Evolutionary conservation across 108 stramenopile genomes (phyloP), one percentile per base, ranked within the genome.

Genomic region (Nitzschia sp.): DNA sequence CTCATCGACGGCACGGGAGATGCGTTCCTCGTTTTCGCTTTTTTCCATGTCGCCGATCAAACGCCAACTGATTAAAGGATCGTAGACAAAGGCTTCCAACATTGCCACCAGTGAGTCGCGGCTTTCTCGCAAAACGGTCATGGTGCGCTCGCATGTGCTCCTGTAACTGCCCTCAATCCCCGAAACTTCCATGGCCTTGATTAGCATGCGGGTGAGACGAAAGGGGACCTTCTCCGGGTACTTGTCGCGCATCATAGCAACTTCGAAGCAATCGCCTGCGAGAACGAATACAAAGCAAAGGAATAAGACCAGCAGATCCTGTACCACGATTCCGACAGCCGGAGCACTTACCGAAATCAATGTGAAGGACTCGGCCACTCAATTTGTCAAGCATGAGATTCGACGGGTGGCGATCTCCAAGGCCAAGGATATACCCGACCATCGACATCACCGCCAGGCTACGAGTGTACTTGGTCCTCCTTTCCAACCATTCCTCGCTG

Each of bases 51-150:
- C 72, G 36, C 71, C 88, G 6, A 97, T 76, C 53, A 99, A 78
- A 47, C 99, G 89, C 98, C 98, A 99, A 26, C 97, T 96, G 58
- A 99, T 98, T 2, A 99, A 82, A 21, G 99, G 99, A 82, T 99
- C 99, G 67, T 99, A 95, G 23, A 99, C 96, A 79, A 99, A 99
- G 46, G 99, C 98, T 75, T 98, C 98, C 23, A 99, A 85, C 98
- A 99, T 98, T 15, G 98, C 94, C 27, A 98, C 94, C 46, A 99
- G 75, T 23, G 94, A 95, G 74, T 98, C 98, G 29, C 95, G 71
- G 76, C 95, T 98, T 61, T 97, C 95, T 35, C 98, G 83, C 60
- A 99, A 75, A 4, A 98, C 97, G 17, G 79, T 59, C 98, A 99
- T 98, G 23, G 97, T 97, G 32, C 88, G 76, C 75, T 99, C 99